A percentile compares a stretch with the other conserved stretches of the same genome.
phyloP scores from a whole-genome alignment of 1,284 basidiomycete genomes.

The Ustilago crameri region DNA sequence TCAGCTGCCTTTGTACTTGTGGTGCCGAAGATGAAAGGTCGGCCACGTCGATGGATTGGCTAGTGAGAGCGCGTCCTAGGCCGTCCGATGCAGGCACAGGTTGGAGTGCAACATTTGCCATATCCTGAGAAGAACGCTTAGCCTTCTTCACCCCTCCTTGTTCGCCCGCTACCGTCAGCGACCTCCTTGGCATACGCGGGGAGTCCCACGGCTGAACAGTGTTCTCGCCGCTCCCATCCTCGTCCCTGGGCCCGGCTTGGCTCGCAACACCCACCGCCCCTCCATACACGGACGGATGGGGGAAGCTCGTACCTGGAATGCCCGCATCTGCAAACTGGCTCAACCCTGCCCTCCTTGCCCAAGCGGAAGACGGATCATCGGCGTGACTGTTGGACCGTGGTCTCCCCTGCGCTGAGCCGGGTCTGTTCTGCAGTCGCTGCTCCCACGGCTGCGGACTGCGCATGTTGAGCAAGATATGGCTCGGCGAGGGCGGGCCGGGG shows the following conservation, averaged over 20 bases:
- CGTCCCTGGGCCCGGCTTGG: background rate
- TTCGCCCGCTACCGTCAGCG: slow-evolving; percentile 10
- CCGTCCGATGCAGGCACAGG: background rate
- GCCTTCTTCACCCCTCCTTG: background rate
- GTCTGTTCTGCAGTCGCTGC: background rate
- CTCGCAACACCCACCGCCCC: slow-evolving; percentile 1
- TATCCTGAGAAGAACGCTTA: background rate
- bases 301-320: slow-evolving; percentile 36
- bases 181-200: slow-evolving; percentile 12
- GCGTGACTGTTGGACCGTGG: slow-evolving; percentile 23
- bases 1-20: slow-evolving; percentile 5
- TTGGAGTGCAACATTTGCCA: background rate
- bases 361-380: slow-evolving; percentile 12
- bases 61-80: background rate
- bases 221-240: slow-evolving; percentile 21
- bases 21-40: slow-evolving; percentile 10
- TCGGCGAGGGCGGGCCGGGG: slow-evolving; percentile 26
- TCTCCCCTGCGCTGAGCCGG: background rate
- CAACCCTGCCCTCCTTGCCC: slow-evolving; percentile 13
- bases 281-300: slow-evolving; percentile 23
- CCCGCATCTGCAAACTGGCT: slow-evolving; percentile 27
- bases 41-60: slow-evolving; percentile 14
- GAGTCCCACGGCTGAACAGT: slow-evolving; percentile 40
- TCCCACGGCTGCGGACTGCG: slow-evolving; percentile 21
- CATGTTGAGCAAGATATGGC: slow-evolving; percentile 12